A percentile compares a stretch with the other conserved stretches of the same genome.
Conservation (phyloP, 345 rosid genomes). For the Eucalyptus urophylla region DNA sequence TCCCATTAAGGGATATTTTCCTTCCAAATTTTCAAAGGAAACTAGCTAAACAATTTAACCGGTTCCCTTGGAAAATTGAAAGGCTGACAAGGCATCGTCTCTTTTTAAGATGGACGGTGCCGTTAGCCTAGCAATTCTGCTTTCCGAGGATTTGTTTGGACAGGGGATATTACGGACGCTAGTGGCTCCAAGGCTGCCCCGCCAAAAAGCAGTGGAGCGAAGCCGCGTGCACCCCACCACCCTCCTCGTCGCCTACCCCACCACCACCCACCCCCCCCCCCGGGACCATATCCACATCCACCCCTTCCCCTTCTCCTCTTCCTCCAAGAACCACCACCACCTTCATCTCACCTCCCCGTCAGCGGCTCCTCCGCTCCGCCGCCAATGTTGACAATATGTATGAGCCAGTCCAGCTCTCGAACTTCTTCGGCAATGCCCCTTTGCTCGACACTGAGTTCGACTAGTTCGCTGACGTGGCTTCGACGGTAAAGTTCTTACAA, state of each 20-base stretch:
- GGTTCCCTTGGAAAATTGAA: no score
- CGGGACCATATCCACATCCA: conserved; percentile 49
- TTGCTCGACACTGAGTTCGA: conserved; percentile 23
- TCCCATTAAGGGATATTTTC: no score
- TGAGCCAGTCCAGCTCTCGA: not conserved
- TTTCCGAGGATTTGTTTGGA: no score
- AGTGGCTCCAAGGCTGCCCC: conserved; percentile 65
- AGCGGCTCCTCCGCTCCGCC: not conserved
- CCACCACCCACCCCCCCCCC: no score
- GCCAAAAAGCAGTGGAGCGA: conserved; percentile 70
- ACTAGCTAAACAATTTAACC: no score
- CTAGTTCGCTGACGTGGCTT: conserved; percentile 43
- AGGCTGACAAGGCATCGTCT: no score
- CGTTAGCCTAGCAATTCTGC: no score
- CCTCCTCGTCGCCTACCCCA: conserved; percentile 47
- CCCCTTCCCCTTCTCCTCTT: conserved; percentile 8
- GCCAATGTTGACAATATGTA: not conserved
- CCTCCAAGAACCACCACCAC: conserved; percentile 16
- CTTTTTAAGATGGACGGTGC: no score
- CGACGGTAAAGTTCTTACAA: conserved; percentile 4
- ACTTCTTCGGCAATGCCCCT: conserved; percentile 7
- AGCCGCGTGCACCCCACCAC: conserved; percentile 46
- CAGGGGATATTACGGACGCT: conserved; percentile 67
- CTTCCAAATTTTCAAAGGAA: no score
- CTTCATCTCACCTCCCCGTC: not conserved